phyloP scores from a whole-genome alignment of 768 basidiomycete genomes.

The Pleurotus tuoliensis region DNA sequence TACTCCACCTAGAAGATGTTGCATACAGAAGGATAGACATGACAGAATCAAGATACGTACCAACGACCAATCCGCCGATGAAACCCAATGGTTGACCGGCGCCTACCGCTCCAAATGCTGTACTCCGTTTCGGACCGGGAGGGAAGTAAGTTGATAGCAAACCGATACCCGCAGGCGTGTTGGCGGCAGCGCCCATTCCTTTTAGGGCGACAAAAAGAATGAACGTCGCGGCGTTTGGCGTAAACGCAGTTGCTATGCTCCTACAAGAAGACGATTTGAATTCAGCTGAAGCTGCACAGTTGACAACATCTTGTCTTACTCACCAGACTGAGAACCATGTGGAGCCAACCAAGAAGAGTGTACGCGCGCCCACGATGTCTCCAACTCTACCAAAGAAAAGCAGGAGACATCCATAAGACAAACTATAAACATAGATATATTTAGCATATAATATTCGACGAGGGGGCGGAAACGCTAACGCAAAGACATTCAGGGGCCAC shows the following conservation, averaged over 20 bases:
- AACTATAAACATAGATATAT: constrained; percentile 5
- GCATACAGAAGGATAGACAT: background rate
- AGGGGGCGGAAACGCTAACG: constrained; percentile 10
- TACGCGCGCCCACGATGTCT: constrained; percentile 20
- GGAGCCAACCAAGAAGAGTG: constrained; percentile 26
- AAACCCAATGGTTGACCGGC: constrained; percentile 29
- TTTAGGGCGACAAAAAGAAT: constrained; percentile 27
- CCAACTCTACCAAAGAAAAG: constrained; percentile 22
- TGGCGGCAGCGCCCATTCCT: constrained; percentile 30
- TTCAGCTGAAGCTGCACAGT: background rate
- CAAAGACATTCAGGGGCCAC: constrained; percentile 22
- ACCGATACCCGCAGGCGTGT: constrained; percentile 25
- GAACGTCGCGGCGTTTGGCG: constrained; percentile 21
- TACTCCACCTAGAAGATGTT: constrained; percentile 20
- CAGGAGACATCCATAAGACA: constrained; percentile 20
- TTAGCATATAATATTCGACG: too few species aligned
- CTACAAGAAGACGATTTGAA: constrained; percentile 5
- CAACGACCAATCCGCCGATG: constrained; percentile 27
- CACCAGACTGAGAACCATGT: constrained; percentile 28
- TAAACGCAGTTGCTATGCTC: constrained; percentile 26
- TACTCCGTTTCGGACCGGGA: constrained; percentile 24
- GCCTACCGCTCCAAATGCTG: constrained; percentile 28
- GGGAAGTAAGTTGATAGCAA: constrained; percentile 26
- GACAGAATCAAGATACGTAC: constrained; percentile 10
- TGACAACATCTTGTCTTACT: background rate